Conservation (phyloP, 2,329 filamentous ascomycete genomes). For the Aspergillus oerlinghausenensis region DNA sequence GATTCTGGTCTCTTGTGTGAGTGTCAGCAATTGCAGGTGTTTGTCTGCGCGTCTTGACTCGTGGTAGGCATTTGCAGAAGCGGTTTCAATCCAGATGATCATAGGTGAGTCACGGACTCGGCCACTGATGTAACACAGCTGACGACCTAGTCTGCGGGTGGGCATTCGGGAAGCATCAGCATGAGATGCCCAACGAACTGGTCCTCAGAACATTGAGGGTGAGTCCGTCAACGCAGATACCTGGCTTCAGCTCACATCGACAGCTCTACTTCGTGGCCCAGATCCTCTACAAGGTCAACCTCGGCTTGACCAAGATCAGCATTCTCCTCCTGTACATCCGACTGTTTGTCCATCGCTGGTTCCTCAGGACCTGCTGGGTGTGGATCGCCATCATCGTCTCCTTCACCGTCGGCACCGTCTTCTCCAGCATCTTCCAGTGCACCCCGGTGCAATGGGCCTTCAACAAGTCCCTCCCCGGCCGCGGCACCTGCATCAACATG, state of each 20-base stretch:
- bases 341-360: conserved; percentile 18
- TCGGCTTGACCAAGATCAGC: conserved; percentile 21
- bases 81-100: conserved; percentile 19
- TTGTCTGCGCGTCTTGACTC: no score
- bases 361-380: conserved; percentile 14
- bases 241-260: neutral
- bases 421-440: conserved; percentile 22
- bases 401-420: conserved; percentile 17
- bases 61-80: conserved; percentile 12
- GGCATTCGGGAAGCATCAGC: conserved; percentile 17
- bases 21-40: neutral
- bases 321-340: conserved; percentile 20
- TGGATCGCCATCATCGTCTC: conserved; percentile 16
- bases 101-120: conserved; percentile 4
- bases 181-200: conserved; percentile 9
- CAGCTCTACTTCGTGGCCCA: conserved; percentile 21
- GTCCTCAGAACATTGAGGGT: conserved; percentile 14
- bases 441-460: conserved; percentile 16
- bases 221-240: no score
- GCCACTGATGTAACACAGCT: neutral
- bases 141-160: conserved; percentile 12
- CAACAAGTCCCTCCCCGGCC: conserved; percentile 8
- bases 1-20: conserved; percentile 13
- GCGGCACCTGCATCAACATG: conserved; percentile 44
- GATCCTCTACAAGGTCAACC: conserved; percentile 22